Conservation (phyloP, 768 basidiomycete genomes). For the Phallus indusiatus region DNA sequence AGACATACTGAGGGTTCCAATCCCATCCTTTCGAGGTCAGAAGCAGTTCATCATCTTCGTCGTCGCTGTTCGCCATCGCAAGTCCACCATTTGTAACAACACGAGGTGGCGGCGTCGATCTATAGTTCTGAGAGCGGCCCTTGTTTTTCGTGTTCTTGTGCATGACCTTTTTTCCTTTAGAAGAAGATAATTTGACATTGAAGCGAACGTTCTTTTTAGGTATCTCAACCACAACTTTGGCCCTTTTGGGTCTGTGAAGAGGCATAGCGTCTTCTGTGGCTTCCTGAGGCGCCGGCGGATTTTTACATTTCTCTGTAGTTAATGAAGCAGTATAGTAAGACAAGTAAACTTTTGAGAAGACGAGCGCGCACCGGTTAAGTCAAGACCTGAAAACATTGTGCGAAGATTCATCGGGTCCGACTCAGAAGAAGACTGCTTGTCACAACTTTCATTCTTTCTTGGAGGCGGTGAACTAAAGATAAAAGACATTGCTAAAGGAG, state of each 20-base stretch:
- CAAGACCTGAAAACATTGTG: not conserved
- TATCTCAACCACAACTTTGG: not conserved
- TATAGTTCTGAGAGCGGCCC: not conserved
- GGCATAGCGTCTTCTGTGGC: not conserved
- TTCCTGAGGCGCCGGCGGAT: not conserved
- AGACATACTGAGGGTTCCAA: constrained; percentile 9
- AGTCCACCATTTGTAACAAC: not conserved
- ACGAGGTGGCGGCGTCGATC: not conserved
- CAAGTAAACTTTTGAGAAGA: not conserved
- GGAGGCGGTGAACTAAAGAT: not conserved
- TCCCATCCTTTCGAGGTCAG: constrained; percentile 12
- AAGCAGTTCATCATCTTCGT: constrained; percentile 11
- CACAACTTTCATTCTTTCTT: not conserved
- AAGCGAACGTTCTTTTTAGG: not conserved
- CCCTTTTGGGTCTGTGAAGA: not conserved
- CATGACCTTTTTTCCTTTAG: not conserved
- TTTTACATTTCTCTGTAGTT: not conserved
- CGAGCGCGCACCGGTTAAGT: not conserved
- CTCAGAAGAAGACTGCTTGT: not conserved
- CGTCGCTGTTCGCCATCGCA: not conserved
- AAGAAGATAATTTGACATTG: not conserved
- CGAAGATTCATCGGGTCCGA: not conserved
- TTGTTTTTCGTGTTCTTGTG: not conserved
- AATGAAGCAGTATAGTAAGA: not conserved
- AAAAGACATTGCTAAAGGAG: not conserved